Evolutionary conservation across 768 basidiomycete species (phyloP).

Genomic region (Boletales sp.): DNA sequence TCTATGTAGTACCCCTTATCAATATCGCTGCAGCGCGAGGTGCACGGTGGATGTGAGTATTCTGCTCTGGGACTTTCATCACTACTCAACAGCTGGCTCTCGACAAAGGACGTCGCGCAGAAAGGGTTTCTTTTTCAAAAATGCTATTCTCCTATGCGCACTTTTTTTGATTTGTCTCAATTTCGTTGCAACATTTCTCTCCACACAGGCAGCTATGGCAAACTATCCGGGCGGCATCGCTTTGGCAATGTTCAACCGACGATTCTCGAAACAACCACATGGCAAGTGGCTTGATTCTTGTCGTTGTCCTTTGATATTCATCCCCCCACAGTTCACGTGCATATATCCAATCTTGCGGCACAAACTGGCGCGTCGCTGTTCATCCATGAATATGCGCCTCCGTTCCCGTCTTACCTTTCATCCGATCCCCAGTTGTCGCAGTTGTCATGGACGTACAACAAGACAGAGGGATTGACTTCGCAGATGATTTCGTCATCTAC

Average conservation of each 20-base stretch:
- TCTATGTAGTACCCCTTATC: conserved; percentile 79
- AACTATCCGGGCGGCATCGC: conserved; percentile 94
- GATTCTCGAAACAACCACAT: conserved; percentile 34
- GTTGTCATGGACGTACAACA: conserved; percentile 68
- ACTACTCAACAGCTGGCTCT: neutral
- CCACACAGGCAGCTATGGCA: conserved; percentile 53
- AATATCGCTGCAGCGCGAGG: conserved; percentile 78
- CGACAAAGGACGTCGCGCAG: conserved; percentile 41
- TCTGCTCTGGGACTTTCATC: neutral
- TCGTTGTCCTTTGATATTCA: neutral
- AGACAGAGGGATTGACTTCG: conserved; percentile 64
- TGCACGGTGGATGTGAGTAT: conserved; percentile 58
- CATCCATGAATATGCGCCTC: conserved; percentile 62
- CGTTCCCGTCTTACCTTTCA: conserved; percentile 30
- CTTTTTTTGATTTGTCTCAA: conserved; percentile 54
- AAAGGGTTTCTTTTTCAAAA: conserved; percentile 46
- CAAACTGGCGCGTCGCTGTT: conserved; percentile 92
- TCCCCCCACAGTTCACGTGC: conserved; percentile 51
- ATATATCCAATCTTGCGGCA: conserved; percentile 81
- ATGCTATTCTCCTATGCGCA: conserved; percentile 43
- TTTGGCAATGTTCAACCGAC: conserved; percentile 55
- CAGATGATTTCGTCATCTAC: conserved; percentile 37
- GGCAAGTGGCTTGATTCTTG: conserved; percentile 18
- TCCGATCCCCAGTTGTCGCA: conserved; percentile 7
- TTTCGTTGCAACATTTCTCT: conserved; percentile 45